Base-by-base conservation (phyloP, 2,329 filamentous ascomycete species). In the Dryadomyces sulphureus region DNA sequence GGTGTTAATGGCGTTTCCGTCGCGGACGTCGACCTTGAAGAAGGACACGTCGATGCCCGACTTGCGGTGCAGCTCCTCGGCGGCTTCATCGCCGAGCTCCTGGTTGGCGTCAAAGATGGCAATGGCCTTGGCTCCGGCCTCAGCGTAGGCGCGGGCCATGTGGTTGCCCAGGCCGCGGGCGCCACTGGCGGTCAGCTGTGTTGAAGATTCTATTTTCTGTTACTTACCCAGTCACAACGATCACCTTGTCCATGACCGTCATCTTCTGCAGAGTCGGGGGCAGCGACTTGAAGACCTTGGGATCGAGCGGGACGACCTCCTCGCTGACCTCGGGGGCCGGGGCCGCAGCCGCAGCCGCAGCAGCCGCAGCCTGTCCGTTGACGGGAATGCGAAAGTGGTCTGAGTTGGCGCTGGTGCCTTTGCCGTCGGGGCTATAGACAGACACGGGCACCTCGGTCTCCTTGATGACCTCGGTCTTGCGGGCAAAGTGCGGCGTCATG, bases 61-160 rank as follows among this genome's bases (percentile, higher is more conserved):
- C 69, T 83, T 77, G 58, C 77, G 65, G 63, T 83, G 77, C 38
- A 88, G 71, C 62, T 84, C 77, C 19, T 73, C 73, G 19, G 81
- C 81, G 2, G 82, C 70, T 57, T 76, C 68, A 55, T 85, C 81
- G 24, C 83, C 84, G 14, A 84, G 71, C 54, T 84, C 76, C 63
- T 84, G 76, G 67, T 86, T 84, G 53, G 82, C 79, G 56, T 88
- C 83, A 57, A 89, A 79, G 58, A 88, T 83, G 57, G 81, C 72
- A 46, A 88, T 73, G 43, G 78, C 78, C 64, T 81, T 79, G 43
- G 81, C 79, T 48, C 84, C 83, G 45, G 81, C 82, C 65, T 89
- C 83, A 42, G 81, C 78, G 52, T 84, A 80, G 47, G 81, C 84
- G 50, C 81, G 77, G 41, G 83, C 82, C 79, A 88, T 88, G 66